These are phyloP conservation scores for Theileria annulata DNA, from an alignment of 169 alveolate genomes.

Conservation along the genomic window DNA sequence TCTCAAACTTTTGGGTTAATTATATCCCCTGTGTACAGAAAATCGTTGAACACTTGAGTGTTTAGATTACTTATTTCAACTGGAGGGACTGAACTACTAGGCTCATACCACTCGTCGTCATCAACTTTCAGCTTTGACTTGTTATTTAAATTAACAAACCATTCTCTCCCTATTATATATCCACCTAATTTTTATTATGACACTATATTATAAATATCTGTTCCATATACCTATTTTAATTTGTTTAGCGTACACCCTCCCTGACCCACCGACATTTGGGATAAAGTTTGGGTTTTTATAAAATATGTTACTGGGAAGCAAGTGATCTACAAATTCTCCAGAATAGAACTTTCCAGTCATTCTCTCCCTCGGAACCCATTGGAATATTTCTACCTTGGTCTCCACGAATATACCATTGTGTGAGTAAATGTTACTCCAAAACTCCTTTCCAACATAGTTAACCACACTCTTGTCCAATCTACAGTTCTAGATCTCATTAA, in stretches of 20 bases:
- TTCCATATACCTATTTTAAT: constrained; percentile 22
- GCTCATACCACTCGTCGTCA: constrained; percentile 74
- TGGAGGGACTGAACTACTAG: constrained; percentile 68
- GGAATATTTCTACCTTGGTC: constrained; percentile 76
- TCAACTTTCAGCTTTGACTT: constrained; percentile 64
- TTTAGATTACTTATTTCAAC: constrained; percentile 65
- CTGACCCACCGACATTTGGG: constrained; percentile 63
- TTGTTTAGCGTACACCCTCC: constrained; percentile 55
- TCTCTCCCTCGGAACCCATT: constrained; percentile 69
- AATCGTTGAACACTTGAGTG: constrained; percentile 72
- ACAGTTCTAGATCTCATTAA: constrained; percentile 60
- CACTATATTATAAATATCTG: neutral
- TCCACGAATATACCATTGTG: constrained; percentile 76
- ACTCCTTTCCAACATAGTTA: constrained; percentile 76
- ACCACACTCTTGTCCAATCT: constrained; percentile 63
- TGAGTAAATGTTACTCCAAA: constrained; percentile 76
- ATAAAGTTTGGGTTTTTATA: constrained; percentile 65
- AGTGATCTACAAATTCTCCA: constrained; percentile 64
- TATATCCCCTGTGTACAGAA: constrained; percentile 79
- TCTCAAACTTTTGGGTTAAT: constrained; percentile 72
- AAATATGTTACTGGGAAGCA: constrained; percentile 41
- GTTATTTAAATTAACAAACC: constrained; percentile 39
- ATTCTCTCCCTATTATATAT: constrained; percentile 31
- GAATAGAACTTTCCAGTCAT: constrained; percentile 29
- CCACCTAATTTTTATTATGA: constrained; percentile 28